Evolutionary conservation across 306 rosid genomes (phyloP).

Genomic region (Phaseolus lunatus): DNA sequence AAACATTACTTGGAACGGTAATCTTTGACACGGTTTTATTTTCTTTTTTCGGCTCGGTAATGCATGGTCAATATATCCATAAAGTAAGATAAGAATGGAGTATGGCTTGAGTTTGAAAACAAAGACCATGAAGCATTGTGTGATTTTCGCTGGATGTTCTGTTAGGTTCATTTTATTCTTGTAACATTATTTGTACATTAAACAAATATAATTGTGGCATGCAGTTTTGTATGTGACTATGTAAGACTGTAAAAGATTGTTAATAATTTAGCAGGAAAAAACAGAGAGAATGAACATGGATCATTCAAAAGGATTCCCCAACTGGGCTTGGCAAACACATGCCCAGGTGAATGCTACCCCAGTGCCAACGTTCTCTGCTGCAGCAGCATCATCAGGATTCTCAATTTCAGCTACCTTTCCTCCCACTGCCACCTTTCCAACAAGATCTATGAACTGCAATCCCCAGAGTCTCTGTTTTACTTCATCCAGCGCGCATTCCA

Average conservation of each 20-base stretch:
- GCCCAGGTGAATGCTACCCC: constrained; percentile 69
- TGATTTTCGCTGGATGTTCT: neutral
- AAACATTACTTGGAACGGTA: constrained; percentile 11
- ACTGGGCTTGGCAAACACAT: constrained; percentile 81
- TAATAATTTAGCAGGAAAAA: constrained; percentile 68
- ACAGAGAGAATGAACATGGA: constrained; percentile 63
- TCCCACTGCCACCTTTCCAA: constrained; percentile 61
- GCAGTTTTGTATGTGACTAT: neutral
- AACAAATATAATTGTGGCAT: constrained; percentile 7
- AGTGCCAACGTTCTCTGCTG: constrained; percentile 75
- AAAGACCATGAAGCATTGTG: neutral
- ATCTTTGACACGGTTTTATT: neutral
- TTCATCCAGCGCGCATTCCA: constrained; percentile 48
- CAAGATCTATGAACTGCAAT: constrained; percentile 49
- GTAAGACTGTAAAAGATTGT: neutral
- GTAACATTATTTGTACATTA: neutral
- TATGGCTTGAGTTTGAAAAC: constrained; percentile 26
- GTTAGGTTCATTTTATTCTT: neutral
- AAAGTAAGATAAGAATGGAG: neutral
- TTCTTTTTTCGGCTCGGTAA: neutral
- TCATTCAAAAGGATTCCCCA: constrained; percentile 69
- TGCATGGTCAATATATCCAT: neutral
- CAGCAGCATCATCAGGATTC: constrained; percentile 99
- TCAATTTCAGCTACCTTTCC: constrained; percentile 70
- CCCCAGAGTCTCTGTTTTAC: constrained; percentile 62